Percentiles rank a stretch among this genome's conserved stretches.
Conservation (phyloP, 2,329 filamentous ascomycete genomes). For the Arthroderma sp. region DNA sequence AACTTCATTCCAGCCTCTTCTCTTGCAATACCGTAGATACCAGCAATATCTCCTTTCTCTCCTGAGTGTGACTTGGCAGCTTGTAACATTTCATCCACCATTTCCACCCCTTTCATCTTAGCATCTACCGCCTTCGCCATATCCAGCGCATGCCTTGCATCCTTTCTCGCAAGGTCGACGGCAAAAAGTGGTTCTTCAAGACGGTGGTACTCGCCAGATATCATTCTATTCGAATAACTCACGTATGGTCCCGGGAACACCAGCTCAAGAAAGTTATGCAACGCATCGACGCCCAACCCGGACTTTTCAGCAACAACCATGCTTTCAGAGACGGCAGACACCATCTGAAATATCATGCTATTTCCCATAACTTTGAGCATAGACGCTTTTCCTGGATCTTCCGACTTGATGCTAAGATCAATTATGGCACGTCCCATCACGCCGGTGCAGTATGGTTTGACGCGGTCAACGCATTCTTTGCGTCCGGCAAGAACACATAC, state of each 20-base stretch:
- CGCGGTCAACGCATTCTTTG: conserved; percentile 46
- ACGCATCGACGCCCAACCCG: conserved; percentile 56
- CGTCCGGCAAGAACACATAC: conserved; percentile 63
- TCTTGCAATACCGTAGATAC: conserved; percentile 69
- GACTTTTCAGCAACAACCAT: conserved; percentile 69
- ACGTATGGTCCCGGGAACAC: conserved; percentile 67
- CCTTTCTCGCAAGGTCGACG: conserved; percentile 72
- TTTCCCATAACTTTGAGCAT: conserved; percentile 76
- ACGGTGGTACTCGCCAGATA: conserved; percentile 62
- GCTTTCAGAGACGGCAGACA: conserved; percentile 66
- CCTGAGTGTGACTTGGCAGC: conserved; percentile 58
- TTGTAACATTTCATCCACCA: conserved; percentile 56
- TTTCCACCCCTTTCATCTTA: conserved; percentile 52
- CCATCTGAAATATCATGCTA: conserved; percentile 72
- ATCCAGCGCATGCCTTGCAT: conserved; percentile 59
- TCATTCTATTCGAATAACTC: conserved; percentile 64
- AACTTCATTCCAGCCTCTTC: conserved; percentile 62
- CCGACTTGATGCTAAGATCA: conserved; percentile 49
- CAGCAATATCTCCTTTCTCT: conserved; percentile 63
- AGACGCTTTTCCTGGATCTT: conserved; percentile 56
- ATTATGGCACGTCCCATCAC: conserved; percentile 60
- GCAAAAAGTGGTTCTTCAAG: conserved; percentile 68
- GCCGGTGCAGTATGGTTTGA: conserved; percentile 58
- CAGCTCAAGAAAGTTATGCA: conserved; percentile 59
- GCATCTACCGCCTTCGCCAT: conserved; percentile 54